Base-by-base conservation (phyloP, 768 basidiomycete species). In the Boletus subparvulus region DNA sequence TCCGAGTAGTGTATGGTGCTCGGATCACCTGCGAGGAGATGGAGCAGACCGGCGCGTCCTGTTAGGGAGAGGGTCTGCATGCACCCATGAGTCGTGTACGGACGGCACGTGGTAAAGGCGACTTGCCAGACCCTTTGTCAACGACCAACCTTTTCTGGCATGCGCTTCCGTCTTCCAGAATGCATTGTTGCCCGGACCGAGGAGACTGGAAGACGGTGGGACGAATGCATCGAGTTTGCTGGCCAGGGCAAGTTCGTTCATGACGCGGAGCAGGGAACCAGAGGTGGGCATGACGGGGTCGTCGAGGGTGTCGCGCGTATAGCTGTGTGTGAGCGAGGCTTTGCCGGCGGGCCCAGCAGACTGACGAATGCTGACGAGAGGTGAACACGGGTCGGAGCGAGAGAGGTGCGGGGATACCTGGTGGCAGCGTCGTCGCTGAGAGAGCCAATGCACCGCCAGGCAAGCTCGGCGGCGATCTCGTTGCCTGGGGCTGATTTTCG, bases 391-490 rank as follows among this genome's bases (percentile, higher is more conserved):
- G 37, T 16, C 0, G 14, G 33, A 41, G n/a, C 0, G 36, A 47
- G 26, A 43, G 24, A 55, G 47, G 16, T 26, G 40, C 21, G 47
- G 32, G 36, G 26, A 56, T 59, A 92, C 94, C 88, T 90, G 41
- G 95, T 77, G 3, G 92, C 94, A 26, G 94, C 96, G 2, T 82
- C 79, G 2, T 91, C 84, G 9, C 80, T 75, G 30, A 98, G 78
- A 42, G 80, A 78, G 7, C 85, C 80, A 21, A 98, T 80, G 54
- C 92, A 86, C 45, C 97, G 78, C 51, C 90, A 72, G 3, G 89
- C 85, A 17, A 84, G 85, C 67, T 98, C 93, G 63, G 96, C 98
- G 7, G 87, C 84, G 12, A 94, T 60, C 66, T 97, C 92, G 65
- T 97, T 92, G 56, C 66, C 64, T 1, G 64, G 64, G 26, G 63